Conservation (phyloP, 192 early-diverging fungal species). For the Gonapodya sp. region DNA sequence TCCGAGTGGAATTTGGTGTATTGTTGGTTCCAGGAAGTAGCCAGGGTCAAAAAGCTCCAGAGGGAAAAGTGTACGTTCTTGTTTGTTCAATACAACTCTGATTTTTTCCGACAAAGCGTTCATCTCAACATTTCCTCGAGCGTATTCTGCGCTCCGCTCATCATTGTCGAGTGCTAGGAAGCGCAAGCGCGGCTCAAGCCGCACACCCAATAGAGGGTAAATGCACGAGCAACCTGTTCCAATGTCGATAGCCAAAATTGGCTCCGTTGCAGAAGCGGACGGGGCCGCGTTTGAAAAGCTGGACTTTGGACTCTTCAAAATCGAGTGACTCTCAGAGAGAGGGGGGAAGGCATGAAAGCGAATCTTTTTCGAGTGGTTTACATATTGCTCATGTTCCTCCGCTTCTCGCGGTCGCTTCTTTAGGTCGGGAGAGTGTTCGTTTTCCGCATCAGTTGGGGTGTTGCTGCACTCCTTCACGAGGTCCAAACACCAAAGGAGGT, state of each 20-base stretch:
- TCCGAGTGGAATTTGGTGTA: neutral
- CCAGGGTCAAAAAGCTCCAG: constrained; percentile 10
- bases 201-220: constrained; percentile 72
- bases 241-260: constrained; percentile 14
- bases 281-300: neutral
- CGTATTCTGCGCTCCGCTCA: constrained; percentile 45
- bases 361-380: neutral
- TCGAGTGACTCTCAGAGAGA: neutral
- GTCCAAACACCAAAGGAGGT: constrained; percentile 16
- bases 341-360: too few species aligned
- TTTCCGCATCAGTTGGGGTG: neutral
- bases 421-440: neutral
- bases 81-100: constrained; percentile 34
- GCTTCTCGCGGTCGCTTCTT: neutral
- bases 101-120: constrained; percentile 58
- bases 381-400: neutral
- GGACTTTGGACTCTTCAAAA: neutral
- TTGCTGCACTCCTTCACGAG: neutral
- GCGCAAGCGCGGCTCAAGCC: constrained; percentile 39
- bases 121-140: constrained; percentile 46
- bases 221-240: constrained; percentile 47
- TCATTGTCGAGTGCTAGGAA: constrained; percentile 75
- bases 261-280: neutral
- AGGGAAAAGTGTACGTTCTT: neutral
- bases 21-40: neutral